Percentiles rank a stretch among this genome's conserved stretches.
Conservation (phyloP, 495 filamentous ascomycete species). For the Chaetomium cochliodes region DNA sequence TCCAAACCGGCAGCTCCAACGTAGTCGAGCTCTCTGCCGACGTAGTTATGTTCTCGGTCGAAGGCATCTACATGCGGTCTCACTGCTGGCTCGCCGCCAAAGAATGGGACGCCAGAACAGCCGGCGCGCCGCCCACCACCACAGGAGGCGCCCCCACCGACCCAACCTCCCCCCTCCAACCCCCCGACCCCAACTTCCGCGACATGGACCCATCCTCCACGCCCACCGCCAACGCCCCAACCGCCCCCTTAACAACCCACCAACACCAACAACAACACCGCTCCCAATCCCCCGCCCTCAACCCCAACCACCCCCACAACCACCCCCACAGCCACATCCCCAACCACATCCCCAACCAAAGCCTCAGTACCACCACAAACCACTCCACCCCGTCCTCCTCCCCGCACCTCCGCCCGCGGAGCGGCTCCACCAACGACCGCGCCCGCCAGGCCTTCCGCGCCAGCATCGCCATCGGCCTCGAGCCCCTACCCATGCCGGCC, state of each 20-base stretch:
- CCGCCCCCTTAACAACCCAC: background rate
- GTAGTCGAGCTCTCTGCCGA: conserved; percentile 77
- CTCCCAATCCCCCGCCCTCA: background rate
- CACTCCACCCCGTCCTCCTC: background rate
- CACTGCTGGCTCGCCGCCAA: conserved; percentile 89
- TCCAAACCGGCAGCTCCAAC: conserved; percentile 67
- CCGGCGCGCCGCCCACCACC: background rate
- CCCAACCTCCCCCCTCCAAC: conserved; percentile 35
- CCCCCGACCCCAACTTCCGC: conserved; percentile 38
- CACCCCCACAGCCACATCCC: background rate
- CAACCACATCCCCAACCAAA: too few relatives aligned
- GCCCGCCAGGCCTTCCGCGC: conserved; percentile 39
- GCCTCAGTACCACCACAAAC: background rate
- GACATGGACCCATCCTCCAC: conserved; percentile 35
- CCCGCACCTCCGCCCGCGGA: conserved; percentile 32
- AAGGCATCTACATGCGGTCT: conserved; percentile 83
- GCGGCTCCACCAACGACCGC: conserved; percentile 32
- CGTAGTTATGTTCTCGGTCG: conserved; percentile 81
- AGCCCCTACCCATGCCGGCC: conserved; percentile 36
- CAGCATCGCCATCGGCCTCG: conserved; percentile 49
- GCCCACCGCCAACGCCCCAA: background rate
- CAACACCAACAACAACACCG: conserved; percentile 3
- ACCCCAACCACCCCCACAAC: too few relatives aligned
- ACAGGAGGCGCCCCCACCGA: background rate
- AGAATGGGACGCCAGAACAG: conserved; percentile 54